Conservation (phyloP, 441 rosid species). For the Gossypium schwendimanii region DNA sequence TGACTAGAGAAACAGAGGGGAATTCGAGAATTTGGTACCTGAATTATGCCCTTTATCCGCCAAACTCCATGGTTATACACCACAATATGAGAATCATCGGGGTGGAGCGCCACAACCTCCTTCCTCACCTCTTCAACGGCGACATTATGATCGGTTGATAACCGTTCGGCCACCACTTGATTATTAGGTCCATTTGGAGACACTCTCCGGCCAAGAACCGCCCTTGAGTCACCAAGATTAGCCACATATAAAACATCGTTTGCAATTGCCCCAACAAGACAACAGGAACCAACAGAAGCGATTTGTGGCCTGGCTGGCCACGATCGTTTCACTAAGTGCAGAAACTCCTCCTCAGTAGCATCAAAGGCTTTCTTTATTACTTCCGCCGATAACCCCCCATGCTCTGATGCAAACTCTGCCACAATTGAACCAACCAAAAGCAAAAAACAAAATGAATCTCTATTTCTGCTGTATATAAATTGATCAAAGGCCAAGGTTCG, state of each 20-base stretch:
- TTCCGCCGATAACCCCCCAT: slow-evolving; percentile 49
- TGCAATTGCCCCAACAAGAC: slow-evolving; percentile 50
- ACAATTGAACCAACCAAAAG: background rate
- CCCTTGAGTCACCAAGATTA: slow-evolving; percentile 52
- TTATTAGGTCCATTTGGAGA: slow-evolving; percentile 11
- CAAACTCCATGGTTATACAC: slow-evolving; percentile 47
- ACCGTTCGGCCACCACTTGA: slow-evolving; percentile 42
- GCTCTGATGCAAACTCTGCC: slow-evolving; percentile 42
- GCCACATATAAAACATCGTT: slow-evolving; percentile 43
- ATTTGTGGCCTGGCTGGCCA: slow-evolving; percentile 43
- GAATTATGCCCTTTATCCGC: slow-evolving; percentile 65
- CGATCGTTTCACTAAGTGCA: slow-evolving; percentile 11
- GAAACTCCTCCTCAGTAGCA: slow-evolving; percentile 23
- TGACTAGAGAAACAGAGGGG: background rate
- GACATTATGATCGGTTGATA: slow-evolving; percentile 62
- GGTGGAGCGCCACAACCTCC: slow-evolving; percentile 62
- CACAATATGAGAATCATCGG: slow-evolving; percentile 54
- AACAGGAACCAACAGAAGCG: slow-evolving; percentile 47
- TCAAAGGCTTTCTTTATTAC: slow-evolving; percentile 47
- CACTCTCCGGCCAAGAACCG: slow-evolving; percentile 42
- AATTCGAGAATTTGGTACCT: slow-evolving; percentile 26
- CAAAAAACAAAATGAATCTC: background rate
- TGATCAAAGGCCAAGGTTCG: background rate
- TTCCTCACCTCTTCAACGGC: slow-evolving; percentile 54
- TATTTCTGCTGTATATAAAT: background rate